phyloP scores from a whole-genome alignment of 495 filamentous ascomycete genomes.

The Aspergillus diversus region DNA sequence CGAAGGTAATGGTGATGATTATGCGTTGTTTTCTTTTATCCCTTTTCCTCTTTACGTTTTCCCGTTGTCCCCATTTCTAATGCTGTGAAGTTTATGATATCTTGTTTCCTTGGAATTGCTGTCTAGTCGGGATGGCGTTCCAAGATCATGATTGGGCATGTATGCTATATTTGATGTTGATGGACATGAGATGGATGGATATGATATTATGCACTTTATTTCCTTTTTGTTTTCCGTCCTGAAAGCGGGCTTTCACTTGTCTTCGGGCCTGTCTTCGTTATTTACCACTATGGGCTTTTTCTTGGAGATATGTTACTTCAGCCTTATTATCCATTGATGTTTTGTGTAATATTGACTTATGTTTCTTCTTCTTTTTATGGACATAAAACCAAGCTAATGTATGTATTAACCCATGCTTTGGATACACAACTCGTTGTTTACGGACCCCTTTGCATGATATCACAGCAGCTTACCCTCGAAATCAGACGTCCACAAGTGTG shows the following conservation, averaged over 20 bases:
- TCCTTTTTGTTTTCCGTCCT: neutral
- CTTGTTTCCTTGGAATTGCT: neutral
- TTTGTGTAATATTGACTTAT: too few species aligned
- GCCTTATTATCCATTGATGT: too few species aligned
- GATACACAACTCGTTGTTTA: neutral
- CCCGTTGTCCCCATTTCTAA: neutral
- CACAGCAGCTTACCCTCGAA: too few species aligned
- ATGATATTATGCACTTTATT: neutral
- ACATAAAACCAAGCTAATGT: neutral
- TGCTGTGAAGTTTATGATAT: neutral
- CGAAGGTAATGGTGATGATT: neutral
- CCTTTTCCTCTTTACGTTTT: slow-evolving; percentile 1
- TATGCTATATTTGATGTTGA: neutral
- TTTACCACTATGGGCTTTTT: too few species aligned
- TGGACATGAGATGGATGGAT: too few species aligned
- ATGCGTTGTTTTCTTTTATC: slow-evolving; percentile 1
- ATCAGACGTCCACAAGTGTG: too few species aligned
- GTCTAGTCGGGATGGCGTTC: neutral
- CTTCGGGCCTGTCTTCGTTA: neutral
- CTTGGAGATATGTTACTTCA: too few species aligned
- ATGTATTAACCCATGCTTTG: neutral
- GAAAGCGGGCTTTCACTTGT: neutral
- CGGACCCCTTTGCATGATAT: too few species aligned
- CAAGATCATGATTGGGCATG: neutral
- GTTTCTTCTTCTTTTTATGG: neutral